Evolutionary conservation across 345 rosid genomes (phyloP).

Genomic region (Lepidium aucheri): DNA sequence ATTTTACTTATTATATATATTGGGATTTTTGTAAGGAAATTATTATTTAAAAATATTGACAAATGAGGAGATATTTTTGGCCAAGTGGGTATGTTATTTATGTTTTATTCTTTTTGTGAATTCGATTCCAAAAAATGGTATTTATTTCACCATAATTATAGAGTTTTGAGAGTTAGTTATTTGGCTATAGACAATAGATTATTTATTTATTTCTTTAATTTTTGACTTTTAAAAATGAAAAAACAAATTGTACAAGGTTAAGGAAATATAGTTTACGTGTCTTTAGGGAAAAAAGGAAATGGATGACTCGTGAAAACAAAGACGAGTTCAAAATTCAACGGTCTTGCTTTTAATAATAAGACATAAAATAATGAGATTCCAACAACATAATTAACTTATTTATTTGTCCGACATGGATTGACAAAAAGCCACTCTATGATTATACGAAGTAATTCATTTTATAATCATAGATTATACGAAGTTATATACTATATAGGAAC

Average conservation of each 20-base stretch:
- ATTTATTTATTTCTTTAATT: too few relatives aligned
- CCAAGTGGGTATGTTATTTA: too few relatives aligned
- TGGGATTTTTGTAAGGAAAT: too few relatives aligned
- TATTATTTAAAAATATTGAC: too few relatives aligned
- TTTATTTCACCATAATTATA: too few relatives aligned
- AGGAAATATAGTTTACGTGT: neutral
- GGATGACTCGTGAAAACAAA: conserved; percentile 14
- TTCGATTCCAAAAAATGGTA: too few relatives aligned
- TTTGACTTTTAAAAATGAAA: too few relatives aligned
- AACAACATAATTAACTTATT: conserved; percentile 2
- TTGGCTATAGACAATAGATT: too few relatives aligned
- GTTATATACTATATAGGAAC: neutral
- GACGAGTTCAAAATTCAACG: conserved; percentile 8
- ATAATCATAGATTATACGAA: neutral
- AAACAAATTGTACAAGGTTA: neutral
- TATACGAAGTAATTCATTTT: conserved; percentile 1
- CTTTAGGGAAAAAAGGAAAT: neutral
- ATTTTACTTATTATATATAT: too few relatives aligned
- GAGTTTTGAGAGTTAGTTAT: too few relatives aligned
- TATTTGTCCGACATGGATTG: conserved; percentile 19
- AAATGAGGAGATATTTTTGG: too few relatives aligned
- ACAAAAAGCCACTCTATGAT: conserved; percentile 18
- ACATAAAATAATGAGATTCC: conserved; percentile 11
- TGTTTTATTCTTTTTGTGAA: too few relatives aligned
- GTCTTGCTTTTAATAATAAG: conserved; percentile 10